These are phyloP conservation scores for Parathielavia appendiculata DNA, from an alignment of 495 filamentous ascomycete genomes.

Conservation along the genomic window DNA sequence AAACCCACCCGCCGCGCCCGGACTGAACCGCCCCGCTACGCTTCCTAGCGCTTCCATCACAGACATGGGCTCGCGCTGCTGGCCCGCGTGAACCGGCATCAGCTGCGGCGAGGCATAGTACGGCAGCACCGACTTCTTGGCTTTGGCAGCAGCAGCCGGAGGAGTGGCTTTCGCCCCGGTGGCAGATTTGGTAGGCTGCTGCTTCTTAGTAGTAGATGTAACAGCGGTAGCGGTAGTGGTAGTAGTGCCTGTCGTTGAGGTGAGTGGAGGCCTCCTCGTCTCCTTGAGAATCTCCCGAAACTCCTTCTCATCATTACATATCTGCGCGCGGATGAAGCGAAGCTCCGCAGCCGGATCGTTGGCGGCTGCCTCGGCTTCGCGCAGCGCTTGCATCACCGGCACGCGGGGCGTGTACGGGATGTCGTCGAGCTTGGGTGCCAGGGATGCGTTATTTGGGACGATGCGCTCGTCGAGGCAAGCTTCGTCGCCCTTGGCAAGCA, in stretches of 20 bases:
- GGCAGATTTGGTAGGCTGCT: neutral
- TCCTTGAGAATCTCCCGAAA: slow-evolving; percentile 67
- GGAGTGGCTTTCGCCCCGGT: neutral
- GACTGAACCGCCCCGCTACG: neutral
- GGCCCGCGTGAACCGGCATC: slow-evolving; percentile 18
- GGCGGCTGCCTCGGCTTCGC: slow-evolving; percentile 30
- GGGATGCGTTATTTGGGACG: slow-evolving; percentile 35
- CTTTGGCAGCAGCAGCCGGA: neutral
- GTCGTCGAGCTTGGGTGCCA: slow-evolving; percentile 48
- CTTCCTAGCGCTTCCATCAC: slow-evolving; percentile 22
- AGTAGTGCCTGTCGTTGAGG: neutral
- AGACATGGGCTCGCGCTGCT: slow-evolving; percentile 27
- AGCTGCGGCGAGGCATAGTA: slow-evolving; percentile 26
- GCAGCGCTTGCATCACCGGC: slow-evolving; percentile 72
- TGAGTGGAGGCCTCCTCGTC: slow-evolving; percentile 23
- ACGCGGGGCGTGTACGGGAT: slow-evolving; percentile 63
- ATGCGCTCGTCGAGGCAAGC: slow-evolving; percentile 62
- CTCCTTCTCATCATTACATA: slow-evolving; percentile 68
- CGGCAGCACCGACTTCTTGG: slow-evolving; percentile 27
- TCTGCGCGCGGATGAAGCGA: slow-evolving; percentile 76
- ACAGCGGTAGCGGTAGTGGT: neutral
- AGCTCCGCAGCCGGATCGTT: slow-evolving; percentile 42
- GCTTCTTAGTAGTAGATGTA: neutral
- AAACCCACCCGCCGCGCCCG: neutral
- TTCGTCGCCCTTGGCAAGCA: slow-evolving; percentile 61